These are phyloP conservation scores for Eutypella sp. DNA, from an alignment of 2,329 filamentous ascomycete species.

Conservation along the genomic window DNA sequence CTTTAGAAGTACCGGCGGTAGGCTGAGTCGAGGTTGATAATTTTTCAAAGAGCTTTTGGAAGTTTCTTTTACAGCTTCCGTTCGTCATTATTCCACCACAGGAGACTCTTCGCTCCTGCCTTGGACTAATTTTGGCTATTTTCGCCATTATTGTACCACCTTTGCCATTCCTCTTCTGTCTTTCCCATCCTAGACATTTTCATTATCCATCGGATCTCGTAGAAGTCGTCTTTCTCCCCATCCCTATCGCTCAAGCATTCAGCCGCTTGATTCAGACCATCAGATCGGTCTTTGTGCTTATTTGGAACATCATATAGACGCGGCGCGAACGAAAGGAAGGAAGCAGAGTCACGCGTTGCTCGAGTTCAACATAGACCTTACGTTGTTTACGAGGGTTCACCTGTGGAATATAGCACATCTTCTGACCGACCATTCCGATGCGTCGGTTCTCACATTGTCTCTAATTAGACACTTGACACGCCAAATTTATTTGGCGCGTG, in stretches of 20 bases:
- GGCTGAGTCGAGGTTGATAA: background rate
- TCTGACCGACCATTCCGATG: background rate
- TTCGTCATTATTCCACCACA: background rate
- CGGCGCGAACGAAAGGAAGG: too few relatives aligned
- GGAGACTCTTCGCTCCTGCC: too few relatives aligned
- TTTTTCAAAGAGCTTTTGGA: background rate
- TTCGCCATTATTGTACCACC: too few relatives aligned
- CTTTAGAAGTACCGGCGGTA: too few relatives aligned
- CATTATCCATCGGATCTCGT: too few relatives aligned
- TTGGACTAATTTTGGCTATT: too few relatives aligned
- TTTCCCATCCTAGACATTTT: too few relatives aligned
- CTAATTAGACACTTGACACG: background rate
- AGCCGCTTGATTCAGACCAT: too few relatives aligned
- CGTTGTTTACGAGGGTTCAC: background rate
- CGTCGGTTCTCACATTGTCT: background rate
- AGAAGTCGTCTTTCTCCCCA: background rate
- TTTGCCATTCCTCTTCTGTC: background rate
- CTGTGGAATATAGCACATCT: background rate
- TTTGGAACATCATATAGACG: background rate
- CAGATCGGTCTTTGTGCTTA: too few relatives aligned
- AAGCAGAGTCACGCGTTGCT: too few relatives aligned
- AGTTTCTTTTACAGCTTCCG: too few relatives aligned
- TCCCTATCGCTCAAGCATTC: too few relatives aligned
- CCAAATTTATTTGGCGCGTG: conserved; percentile 16
- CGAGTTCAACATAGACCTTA: background rate